Evolutionary conservation across 257 asterid genomes (phyloP).

Genomic region (Paulownia fortunei): DNA sequence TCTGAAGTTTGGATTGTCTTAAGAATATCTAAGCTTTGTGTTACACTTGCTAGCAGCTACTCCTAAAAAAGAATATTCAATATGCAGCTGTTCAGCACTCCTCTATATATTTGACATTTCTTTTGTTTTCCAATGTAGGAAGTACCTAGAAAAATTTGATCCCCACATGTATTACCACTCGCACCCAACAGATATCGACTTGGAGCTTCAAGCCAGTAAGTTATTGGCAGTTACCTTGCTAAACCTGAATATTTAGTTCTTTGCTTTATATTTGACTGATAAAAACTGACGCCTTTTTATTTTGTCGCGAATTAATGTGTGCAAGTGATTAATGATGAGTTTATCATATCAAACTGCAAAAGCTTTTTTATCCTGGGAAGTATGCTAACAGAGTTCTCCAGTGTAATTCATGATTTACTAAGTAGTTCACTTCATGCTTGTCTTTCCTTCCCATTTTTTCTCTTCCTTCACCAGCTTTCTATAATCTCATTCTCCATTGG

Average conservation of each 20-base stretch:
- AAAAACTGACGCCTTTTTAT: not conserved
- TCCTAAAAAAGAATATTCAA: too few relatives aligned
- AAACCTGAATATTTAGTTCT: not conserved
- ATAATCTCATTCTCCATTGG: not conserved
- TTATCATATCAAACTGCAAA: not conserved
- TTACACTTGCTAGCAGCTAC: too few relatives aligned
- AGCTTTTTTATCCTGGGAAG: too few relatives aligned
- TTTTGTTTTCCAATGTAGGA: slow-evolving; percentile 41
- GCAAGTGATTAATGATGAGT: not conserved
- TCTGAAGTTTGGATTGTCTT: too few relatives aligned
- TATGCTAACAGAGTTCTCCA: too few relatives aligned
- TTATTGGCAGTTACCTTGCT: not conserved
- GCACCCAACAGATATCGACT: slow-evolving; percentile 31
- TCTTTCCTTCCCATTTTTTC: too few relatives aligned
- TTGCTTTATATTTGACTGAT: not conserved
- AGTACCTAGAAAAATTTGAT: slow-evolving; percentile 49
- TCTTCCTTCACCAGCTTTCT: too few relatives aligned
- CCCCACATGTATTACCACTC: slow-evolving; percentile 44
- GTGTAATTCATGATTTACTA: too few relatives aligned
- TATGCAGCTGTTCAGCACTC: too few relatives aligned
- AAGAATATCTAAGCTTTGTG: too few relatives aligned
- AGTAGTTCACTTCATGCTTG: too few relatives aligned
- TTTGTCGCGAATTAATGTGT: not conserved
- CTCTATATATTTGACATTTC: too few relatives aligned
- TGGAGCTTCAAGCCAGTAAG: slow-evolving; percentile 60